Evolutionary conservation across 2,329 filamentous ascomycete genomes (phyloP).

Genomic region (Arthrobotrys megalospora): DNA sequence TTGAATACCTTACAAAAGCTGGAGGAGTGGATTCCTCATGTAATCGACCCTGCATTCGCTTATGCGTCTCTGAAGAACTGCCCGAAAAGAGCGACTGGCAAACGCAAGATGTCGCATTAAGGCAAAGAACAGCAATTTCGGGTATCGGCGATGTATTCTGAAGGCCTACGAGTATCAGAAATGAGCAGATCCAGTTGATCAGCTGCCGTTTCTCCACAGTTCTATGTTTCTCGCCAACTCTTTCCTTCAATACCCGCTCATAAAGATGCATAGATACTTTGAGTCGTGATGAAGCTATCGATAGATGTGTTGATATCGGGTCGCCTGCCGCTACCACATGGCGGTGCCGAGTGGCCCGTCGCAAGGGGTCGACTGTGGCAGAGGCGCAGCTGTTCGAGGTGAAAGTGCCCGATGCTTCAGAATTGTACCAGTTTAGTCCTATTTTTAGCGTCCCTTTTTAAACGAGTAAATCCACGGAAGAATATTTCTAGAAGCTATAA

Average conservation of each 20-base stretch:
- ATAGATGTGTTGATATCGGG: constrained; percentile 29
- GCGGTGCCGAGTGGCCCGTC: constrained; percentile 3
- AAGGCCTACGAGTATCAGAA: constrained; percentile 50
- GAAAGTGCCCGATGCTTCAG: constrained; percentile 52
- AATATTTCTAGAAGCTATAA: constrained; percentile 33
- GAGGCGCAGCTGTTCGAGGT: constrained; percentile 35
- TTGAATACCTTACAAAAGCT: constrained; percentile 22
- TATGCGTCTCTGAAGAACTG: constrained; percentile 59
- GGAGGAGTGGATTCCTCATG: constrained; percentile 26
- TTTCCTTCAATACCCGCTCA: constrained; percentile 27
- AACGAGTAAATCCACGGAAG: constrained; percentile 14
- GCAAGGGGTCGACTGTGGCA: constrained; percentile 26
- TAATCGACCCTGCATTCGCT: constrained; percentile 51
- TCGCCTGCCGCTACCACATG: constrained; percentile 17
- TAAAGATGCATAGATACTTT: constrained; percentile 4
- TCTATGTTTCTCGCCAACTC: constrained; percentile 7
- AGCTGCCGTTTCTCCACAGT: constrained; percentile 38
- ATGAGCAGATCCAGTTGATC: constrained; percentile 50
- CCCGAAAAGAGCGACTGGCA: constrained; percentile 42
- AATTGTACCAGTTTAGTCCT: constrained; percentile 35
- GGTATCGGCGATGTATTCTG: constrained; percentile 48
- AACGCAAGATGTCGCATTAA: constrained; percentile 53
- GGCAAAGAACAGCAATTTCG: constrained; percentile 42
- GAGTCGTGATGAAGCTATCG: constrained; percentile 32
- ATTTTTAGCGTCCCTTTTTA: constrained; percentile 39